A percentile compares a stretch with the other conserved stretches of the same genome.
Evolutionary conservation across 2,329 filamentous ascomycete species (phyloP).

Genomic region (Pseudophaeomoniella oleicola): DNA sequence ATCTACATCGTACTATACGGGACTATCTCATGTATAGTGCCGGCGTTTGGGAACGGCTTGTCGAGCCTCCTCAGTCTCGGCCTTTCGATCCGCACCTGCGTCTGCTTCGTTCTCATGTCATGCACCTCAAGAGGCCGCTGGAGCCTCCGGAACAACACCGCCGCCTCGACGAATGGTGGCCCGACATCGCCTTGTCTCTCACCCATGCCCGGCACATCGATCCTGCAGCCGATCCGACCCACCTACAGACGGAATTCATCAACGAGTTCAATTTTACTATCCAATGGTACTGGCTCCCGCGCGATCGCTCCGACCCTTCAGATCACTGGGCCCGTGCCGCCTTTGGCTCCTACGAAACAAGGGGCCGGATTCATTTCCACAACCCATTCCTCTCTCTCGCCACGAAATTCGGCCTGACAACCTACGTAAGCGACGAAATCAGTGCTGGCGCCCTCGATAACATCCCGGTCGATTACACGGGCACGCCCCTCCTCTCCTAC

Average conservation of each 20-base stretch:
- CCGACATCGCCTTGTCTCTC: slow-evolving; percentile 22
- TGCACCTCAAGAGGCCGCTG: slow-evolving; percentile 19
- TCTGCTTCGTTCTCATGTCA: slow-evolving; percentile 18
- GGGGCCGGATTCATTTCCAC: slow-evolving; percentile 16
- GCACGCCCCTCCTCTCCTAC: slow-evolving; percentile 18
- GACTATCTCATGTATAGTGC: not conserved
- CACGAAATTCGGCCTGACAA: slow-evolving; percentile 18
- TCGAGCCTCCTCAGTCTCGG: not conserved
- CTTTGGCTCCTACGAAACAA: slow-evolving; percentile 18
- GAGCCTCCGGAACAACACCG: slow-evolving; percentile 22
- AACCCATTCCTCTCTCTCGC: slow-evolving; percentile 19
- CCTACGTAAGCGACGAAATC: slow-evolving; percentile 13
- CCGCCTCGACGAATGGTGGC: slow-evolving; percentile 24
- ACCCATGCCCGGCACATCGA: slow-evolving; percentile 19
- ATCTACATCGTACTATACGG: not conserved
- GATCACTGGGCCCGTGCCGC: slow-evolving; percentile 21
- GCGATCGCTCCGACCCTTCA: slow-evolving; percentile 8
- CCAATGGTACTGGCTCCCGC: slow-evolving; percentile 17
- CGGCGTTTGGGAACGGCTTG: not conserved
- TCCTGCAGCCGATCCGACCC: slow-evolving; percentile 7
- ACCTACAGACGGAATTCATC: slow-evolving; percentile 9
- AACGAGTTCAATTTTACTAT: slow-evolving; percentile 17
- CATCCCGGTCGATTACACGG: slow-evolving; percentile 2
- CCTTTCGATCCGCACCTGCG: slow-evolving; percentile 19
- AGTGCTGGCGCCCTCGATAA: not conserved